Evolutionary conservation across 164 flowering plant genomes (phyloP), one percentile per base, ranked within the genome.

Genomic region (Cinnamomum micranthum): DNA sequence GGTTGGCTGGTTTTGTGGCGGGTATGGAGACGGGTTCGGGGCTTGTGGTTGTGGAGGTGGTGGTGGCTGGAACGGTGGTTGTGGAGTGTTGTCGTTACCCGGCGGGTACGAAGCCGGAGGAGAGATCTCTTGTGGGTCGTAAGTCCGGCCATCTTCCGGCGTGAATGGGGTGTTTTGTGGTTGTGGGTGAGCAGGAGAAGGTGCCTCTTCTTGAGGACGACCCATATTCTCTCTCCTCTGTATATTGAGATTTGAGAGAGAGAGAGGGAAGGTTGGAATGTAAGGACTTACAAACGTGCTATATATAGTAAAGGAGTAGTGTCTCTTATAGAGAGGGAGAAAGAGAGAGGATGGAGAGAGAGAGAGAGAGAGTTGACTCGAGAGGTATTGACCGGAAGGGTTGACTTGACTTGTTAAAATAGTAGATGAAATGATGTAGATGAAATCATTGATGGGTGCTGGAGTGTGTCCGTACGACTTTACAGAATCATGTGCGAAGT

Each of bases 211-310:
- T 27, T 71, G 73, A 19, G 35, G 23, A 22, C 75, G 68, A 15
- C 75, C 75, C 75, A 63, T 31, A 4, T 71, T 71, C 63, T 25
- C 63, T 71, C 63, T 64, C 60, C 60, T 14, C 0, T 55, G 60
- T 55, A 20, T 14, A 20, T 14, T 31, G 35, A 31, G 35, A 31
- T 52, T 17, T 52, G 59, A 6, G 7, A 15, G 60, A 15, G 60
- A 6, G 60, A 3, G 17, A 33, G 41, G 6, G 6, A 33, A 3
- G 60, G 2, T 6, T 13, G 5, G 7, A 55, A 55, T 55, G 17
- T 3, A 55, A 20, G 60, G n/a, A 5, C 60, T 55, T 17, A 17
- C 60, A 55, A 20, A 55, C 17, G n/a, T 4, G n/a, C n/a, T 3
- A 55, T 55, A 20, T 55, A 20, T 15, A 55, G n/a, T 55, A 55